Base-by-base conservation (phyloP, 176 grass and related monocot species). In the Dendrocalamus sinicus region DNA sequence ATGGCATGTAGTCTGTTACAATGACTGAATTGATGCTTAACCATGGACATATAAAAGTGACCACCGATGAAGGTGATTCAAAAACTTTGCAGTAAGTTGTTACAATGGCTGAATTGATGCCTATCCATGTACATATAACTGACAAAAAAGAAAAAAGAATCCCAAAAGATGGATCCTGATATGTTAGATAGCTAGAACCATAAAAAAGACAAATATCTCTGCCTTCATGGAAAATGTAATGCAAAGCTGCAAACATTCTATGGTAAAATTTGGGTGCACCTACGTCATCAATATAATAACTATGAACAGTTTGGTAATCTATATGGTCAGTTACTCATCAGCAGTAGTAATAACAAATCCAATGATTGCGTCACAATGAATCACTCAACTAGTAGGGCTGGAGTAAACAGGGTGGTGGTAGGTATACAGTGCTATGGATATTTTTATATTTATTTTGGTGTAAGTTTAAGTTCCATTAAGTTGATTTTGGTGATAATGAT, bases 221-320 rank as follows among this genome's bases (percentile, higher is more conserved):
- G 12, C 39, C 30, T 55, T 74, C 40, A 35, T n/a, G 59, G 53
- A 19, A 32, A 57, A 41, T 57, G 37, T 53, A 48, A 32, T 81
- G 59, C 70, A 55, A 71, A 81, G 69, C 65, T 67, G 11, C 58
- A 74, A 53, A 86, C 22, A 53, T 73, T 86, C 32, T 60, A 61
- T 23, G 26, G 23, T 26, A 22, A 61, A 70, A 72, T 63, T 23
- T 64, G 17, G 43, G 44, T 50, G 17, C 44, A 64, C 44, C 45
- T 74, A 74, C 28, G 8, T 41, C 44, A 51, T 65, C 58, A 75
- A 59, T 50, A 51, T 39, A 37, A 48, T n/a, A 61, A 37, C 60
- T 53, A 53, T 53, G 67, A 39, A 55, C 10, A 85, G 58, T 72
- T 61, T 41, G 9, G 12, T 51, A 35, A 71, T 40, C 20, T 39